phyloP scores from a whole-genome alignment of 169 alveolate species.

The Eimeria praecox region DNA sequence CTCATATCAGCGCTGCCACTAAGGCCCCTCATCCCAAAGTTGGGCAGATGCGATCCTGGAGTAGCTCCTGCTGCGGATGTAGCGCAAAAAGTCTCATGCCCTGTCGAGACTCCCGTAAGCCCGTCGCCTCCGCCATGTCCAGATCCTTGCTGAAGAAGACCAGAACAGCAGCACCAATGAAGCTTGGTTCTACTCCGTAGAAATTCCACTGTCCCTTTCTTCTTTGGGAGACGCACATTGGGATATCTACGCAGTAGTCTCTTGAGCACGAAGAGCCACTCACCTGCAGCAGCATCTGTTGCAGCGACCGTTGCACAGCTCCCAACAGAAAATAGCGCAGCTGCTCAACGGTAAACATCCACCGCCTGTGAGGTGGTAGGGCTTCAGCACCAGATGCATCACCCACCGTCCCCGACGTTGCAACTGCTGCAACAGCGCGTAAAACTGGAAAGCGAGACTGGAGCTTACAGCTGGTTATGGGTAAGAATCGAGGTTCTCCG shows the following conservation, averaged over 20 bases:
- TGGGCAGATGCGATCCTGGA: not conserved
- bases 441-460: conserved; percentile 50
- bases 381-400: not conserved
- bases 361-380: conserved; percentile 46
- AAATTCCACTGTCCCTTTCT: too few relatives aligned
- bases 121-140: not conserved
- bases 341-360: conserved; percentile 39
- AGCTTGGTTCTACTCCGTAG: not conserved
- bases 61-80: not conserved
- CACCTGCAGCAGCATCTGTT: conserved; percentile 46
- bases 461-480: conserved; percentile 65
- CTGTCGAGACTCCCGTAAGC: not conserved
- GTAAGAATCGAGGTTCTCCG: conserved; percentile 27
- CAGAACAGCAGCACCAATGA: not conserved
- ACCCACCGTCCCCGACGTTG: not conserved
- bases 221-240: too few relatives aligned
- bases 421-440: conserved; percentile 48
- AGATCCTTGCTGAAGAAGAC: not conserved
- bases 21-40: conserved; percentile 24
- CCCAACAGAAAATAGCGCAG: conserved; percentile 37
- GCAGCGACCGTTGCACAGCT: conserved; percentile 67
- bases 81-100: not conserved
- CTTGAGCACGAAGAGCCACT: not conserved
- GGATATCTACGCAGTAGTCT: not conserved
- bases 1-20: conserved; percentile 41